A percentile compares a stretch with the other conserved stretches of the same genome.
Evolutionary conservation across 2,329 filamentous ascomycete species (phyloP).

Genomic region (Basipetospora sp.): DNA sequence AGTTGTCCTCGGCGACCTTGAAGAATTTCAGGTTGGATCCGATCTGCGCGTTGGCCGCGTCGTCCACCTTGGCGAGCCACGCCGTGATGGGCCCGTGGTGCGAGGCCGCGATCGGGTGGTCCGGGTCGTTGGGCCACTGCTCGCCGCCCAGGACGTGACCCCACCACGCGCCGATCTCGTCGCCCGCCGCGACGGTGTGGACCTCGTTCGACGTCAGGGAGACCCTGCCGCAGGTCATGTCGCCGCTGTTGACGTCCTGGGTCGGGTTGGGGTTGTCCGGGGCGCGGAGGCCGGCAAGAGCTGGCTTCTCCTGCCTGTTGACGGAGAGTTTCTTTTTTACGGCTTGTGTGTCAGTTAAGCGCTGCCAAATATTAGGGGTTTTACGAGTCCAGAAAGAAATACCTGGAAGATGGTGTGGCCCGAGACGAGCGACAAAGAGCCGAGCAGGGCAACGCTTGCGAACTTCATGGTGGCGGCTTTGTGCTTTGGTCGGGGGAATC

Average conservation of each 20-base stretch:
- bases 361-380: neutral
- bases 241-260: conserved; percentile 30
- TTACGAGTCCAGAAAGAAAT: too few species aligned
- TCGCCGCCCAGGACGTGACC: conserved; percentile 39
- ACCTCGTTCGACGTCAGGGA: conserved; percentile 26
- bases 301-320: conserved; percentile 32
- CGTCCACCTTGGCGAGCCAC: conserved; percentile 38
- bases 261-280: conserved; percentile 38
- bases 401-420: conserved; percentile 29
- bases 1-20: conserved; percentile 39
- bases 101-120: conserved; percentile 38
- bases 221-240: conserved; percentile 34
- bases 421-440: conserved; percentile 15
- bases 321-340: conserved; percentile 27
- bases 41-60: conserved; percentile 26
- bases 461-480: conserved; percentile 2
- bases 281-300: conserved; percentile 34
- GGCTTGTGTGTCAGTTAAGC: too few species aligned
- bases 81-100: conserved; percentile 41
- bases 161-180: conserved; percentile 36
- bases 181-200: conserved; percentile 34
- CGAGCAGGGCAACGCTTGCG: neutral
- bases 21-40: conserved; percentile 31
- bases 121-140: conserved; percentile 32
- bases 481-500: neutral